A percentile compares a stretch with the other conserved stretches of the same genome.
These are phyloP conservation scores for Lophiotrema nucula DNA, from an alignment of 495 filamentous ascomycete genomes.

Conservation along the genomic window DNA sequence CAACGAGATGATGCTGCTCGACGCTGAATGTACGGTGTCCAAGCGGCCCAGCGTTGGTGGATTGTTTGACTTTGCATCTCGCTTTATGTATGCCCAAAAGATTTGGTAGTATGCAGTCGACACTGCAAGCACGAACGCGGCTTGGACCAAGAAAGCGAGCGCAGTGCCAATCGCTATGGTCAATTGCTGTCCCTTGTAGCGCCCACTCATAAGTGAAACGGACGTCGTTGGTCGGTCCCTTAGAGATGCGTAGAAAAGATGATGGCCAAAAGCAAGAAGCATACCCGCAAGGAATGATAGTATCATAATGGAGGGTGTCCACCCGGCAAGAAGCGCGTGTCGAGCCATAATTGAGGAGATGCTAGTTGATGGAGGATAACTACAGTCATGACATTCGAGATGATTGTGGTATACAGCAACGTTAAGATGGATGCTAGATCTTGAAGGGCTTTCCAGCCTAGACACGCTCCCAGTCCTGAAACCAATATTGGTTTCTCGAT, in stretches of 20 bases:
- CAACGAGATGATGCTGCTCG: neutral
- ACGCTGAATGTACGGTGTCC: neutral
- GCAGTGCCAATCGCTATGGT: neutral
- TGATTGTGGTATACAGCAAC: no score
- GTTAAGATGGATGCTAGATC: no score
- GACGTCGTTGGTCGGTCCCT: neutral
- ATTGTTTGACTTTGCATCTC: no score
- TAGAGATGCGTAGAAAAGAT: neutral
- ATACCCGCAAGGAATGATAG: neutral
- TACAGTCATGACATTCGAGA: no score
- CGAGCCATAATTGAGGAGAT: no score
- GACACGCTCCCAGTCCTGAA: no score
- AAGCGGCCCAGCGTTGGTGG: neutral
- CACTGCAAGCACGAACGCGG: neutral
- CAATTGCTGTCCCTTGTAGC: neutral
- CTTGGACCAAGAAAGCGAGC: slow-evolving; percentile 1
- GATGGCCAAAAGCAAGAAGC: neutral
- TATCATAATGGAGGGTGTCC: neutral
- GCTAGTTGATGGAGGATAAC: no score
- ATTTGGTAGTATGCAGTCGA: slow-evolving; percentile 2
- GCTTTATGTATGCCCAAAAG: neutral
- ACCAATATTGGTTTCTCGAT: no score
- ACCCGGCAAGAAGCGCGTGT: no score
- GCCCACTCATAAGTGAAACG: neutral
- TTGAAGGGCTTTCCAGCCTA: no score